Evolutionary conservation across 192 early-diverging fungal genomes (phyloP).

Genomic region (Umbelopsis sp.): DNA sequence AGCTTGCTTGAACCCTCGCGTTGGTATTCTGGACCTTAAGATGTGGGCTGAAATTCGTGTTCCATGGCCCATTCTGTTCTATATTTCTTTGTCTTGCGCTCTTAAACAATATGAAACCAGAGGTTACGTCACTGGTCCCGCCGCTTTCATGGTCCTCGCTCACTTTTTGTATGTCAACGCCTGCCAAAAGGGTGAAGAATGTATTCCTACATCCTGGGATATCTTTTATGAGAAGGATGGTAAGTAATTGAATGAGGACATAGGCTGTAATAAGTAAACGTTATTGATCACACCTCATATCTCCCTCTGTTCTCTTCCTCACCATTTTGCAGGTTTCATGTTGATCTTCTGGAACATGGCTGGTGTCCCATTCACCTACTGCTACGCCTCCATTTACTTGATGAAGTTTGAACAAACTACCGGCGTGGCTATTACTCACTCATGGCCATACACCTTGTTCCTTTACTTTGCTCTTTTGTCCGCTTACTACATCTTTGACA

Average conservation of each 20-base stretch:
- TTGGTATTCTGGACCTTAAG: constrained; percentile 50
- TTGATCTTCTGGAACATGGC: constrained; percentile 57
- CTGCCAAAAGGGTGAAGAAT: constrained; percentile 55
- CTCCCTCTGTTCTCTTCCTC: too few species aligned
- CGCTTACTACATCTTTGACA: constrained; percentile 52
- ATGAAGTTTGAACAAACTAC: constrained; percentile 43
- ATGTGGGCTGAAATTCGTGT: constrained; percentile 55
- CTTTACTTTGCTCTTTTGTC: constrained; percentile 38
- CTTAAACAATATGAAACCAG: constrained; percentile 49
- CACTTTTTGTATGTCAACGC: constrained; percentile 55
- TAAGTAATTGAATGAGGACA: constrained; percentile 12
- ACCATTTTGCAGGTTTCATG: constrained; percentile 48
- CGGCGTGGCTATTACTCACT: constrained; percentile 37
- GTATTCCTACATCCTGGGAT: constrained; percentile 56
- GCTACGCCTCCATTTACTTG: constrained; percentile 46
- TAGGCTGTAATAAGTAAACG: too few species aligned
- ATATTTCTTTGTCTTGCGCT: constrained; percentile 49
- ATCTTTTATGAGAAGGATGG: constrained; percentile 59
- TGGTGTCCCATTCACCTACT: constrained; percentile 57
- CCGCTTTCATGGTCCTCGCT: constrained; percentile 50
- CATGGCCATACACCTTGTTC: constrained; percentile 33
- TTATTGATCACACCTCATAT: background rate
- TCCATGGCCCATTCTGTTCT: constrained; percentile 52
- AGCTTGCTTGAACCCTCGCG: constrained; percentile 46
- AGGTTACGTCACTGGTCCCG: constrained; percentile 43